These are phyloP conservation scores for Babesia gibsoni DNA, from an alignment of 169 alveolate species.

Conservation along the genomic window DNA sequence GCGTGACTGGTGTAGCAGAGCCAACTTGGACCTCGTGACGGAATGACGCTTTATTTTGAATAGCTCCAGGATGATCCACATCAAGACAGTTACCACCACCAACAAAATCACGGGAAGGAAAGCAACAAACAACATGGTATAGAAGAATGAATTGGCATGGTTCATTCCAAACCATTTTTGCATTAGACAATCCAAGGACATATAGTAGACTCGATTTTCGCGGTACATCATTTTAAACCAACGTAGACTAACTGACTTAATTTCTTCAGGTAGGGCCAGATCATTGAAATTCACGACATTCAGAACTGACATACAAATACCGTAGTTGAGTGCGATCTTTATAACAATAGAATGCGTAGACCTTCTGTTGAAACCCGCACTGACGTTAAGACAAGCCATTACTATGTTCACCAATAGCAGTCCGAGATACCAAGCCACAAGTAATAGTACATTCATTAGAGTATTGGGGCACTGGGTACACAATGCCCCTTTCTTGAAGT, in stretches of 20 bases:
- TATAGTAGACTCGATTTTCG: constrained; percentile 38
- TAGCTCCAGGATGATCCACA: constrained; percentile 65
- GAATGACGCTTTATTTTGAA: constrained; percentile 21
- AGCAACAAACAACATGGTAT: constrained; percentile 69
- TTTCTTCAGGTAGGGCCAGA: constrained; percentile 60
- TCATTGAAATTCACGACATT: constrained; percentile 68
- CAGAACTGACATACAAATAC: constrained; percentile 75
- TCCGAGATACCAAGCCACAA: constrained; percentile 63
- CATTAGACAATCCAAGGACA: constrained; percentile 76
- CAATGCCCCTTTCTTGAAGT: constrained; percentile 64
- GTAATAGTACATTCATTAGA: constrained; percentile 45
- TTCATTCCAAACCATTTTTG: constrained; percentile 62
- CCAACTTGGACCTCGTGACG: constrained; percentile 27
- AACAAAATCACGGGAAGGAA: constrained; percentile 70
- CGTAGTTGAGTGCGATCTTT: constrained; percentile 79
- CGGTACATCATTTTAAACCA: constrained; percentile 13
- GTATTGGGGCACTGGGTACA: constrained; percentile 75
- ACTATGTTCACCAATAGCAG: constrained; percentile 73
- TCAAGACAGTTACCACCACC: constrained; percentile 63
- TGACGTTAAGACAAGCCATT: constrained; percentile 79
- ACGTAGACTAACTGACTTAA: constrained; percentile 15
- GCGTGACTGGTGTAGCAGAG: constrained; percentile 37
- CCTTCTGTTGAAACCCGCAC: constrained; percentile 82
- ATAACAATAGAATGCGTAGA: constrained; percentile 84
- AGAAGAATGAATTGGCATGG: constrained; percentile 77